phyloP scores from a whole-genome alignment of 805 yeast genomes.

The Candida gorgasii region DNA sequence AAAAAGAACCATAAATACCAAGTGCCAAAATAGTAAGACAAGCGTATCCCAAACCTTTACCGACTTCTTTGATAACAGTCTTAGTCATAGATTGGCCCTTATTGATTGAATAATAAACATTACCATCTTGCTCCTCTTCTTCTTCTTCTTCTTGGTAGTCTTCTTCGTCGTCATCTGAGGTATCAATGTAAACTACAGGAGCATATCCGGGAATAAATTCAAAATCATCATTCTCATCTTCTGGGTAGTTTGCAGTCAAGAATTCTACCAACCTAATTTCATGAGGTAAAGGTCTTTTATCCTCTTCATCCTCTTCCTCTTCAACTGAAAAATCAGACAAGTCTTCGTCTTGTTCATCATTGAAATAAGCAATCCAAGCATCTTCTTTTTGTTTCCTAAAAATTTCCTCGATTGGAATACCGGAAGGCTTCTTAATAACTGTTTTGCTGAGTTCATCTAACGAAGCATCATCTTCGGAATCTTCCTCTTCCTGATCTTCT shows the following conservation, averaged over 20 bases:
- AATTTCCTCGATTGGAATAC: not conserved
- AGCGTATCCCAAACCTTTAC: slow-evolving; percentile 34
- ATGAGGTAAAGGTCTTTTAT: not conserved
- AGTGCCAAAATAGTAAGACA: slow-evolving; percentile 33
- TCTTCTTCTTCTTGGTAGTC: slow-evolving; percentile 9
- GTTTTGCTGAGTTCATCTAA: not conserved
- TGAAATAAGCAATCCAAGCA: slow-evolving; percentile 3
- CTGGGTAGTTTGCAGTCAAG: not conserved
- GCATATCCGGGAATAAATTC: not conserved
- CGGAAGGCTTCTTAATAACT: not conserved
- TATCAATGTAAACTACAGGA: not conserved
- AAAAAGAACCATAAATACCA: slow-evolving; percentile 35
- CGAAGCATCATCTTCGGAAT: not conserved
- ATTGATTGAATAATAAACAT: slow-evolving; percentile 8
- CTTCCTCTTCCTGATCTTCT: slow-evolving; percentile 6
- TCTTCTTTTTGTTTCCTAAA: slow-evolving; percentile 7
- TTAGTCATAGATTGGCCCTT: slow-evolving; percentile 1
- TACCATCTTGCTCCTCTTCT: slow-evolving; percentile 5
- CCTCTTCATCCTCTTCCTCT: not conserved
- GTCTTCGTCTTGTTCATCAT: not conserved
- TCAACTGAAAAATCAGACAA: not conserved
- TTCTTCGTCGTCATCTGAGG: slow-evolving; percentile 3
- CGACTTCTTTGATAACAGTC: slow-evolving; percentile 28
- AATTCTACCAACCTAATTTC: not conserved
- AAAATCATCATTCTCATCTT: not conserved